Evolutionary conservation across 2,329 filamentous ascomycete species (phyloP).

Genomic region (Paecilomyces sp.): DNA sequence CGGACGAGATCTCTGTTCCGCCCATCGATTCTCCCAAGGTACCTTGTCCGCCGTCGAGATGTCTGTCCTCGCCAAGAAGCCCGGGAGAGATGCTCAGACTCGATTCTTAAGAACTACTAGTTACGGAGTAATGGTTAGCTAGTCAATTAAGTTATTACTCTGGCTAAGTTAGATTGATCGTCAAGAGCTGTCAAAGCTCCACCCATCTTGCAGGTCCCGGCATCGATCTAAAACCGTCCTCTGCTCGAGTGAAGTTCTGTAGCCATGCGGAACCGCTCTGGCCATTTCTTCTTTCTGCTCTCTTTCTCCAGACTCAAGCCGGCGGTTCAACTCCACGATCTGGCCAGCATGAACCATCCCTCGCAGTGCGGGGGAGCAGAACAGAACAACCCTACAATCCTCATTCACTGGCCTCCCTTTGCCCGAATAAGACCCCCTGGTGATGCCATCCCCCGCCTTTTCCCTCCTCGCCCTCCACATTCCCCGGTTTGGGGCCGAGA

Average conservation of each 20-base stretch:
- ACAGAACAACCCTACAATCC: background rate
- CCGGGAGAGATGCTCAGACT: background rate
- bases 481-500: too few relatives aligned
- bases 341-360: background rate
- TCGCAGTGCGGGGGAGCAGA: background rate
- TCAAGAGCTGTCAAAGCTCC: too few relatives aligned
- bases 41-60: background rate
- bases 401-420: background rate
- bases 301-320: background rate
- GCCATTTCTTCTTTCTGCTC: background rate
- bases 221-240: too few relatives aligned
- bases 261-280: background rate
- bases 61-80: background rate
- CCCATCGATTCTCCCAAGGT: background rate
- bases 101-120: too few relatives aligned
- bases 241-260: background rate
- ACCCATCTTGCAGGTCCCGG: too few relatives aligned
- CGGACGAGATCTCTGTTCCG: too few relatives aligned
- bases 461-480: too few relatives aligned
- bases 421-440: background rate
- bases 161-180: too few relatives aligned
- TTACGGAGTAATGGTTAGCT: too few relatives aligned
- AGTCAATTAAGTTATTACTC: too few relatives aligned
- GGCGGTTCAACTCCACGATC: background rate
- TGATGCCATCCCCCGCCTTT: background rate